Conservation (phyloP, 192 early-diverging fungal genomes). For the Coemansia asiatica region DNA sequence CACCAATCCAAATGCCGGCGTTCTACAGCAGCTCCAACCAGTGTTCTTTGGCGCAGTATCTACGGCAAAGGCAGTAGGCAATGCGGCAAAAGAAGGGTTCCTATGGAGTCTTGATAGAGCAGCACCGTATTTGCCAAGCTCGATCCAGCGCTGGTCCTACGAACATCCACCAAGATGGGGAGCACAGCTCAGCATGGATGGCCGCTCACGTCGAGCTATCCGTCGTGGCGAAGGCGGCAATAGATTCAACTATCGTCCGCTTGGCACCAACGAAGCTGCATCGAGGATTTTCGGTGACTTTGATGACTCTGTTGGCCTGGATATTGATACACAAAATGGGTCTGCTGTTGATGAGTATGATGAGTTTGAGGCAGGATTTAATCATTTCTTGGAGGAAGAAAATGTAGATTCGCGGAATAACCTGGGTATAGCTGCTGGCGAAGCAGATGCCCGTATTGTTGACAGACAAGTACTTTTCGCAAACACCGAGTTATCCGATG, state of each 20-base stretch:
- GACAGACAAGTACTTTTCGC: conserved; percentile 51
- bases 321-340: background rate
- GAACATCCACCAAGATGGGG: conserved; percentile 54
- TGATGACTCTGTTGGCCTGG: conserved; percentile 11
- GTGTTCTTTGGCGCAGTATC: conserved; percentile 43
- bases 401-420: background rate
- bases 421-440: conserved; percentile 7
- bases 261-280: conserved; percentile 32
- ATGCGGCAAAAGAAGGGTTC: conserved; percentile 34
- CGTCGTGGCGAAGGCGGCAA: conserved; percentile 20
- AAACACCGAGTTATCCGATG: conserved; percentile 46
- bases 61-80: conserved; percentile 33
- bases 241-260: conserved; percentile 37
- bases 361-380: conserved; percentile 51
- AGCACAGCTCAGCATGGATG: conserved; percentile 29
- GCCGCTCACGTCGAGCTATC: conserved; percentile 22
- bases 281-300: conserved; percentile 16
- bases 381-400: conserved; percentile 52
- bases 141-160: conserved; percentile 52
- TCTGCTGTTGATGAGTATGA: conserved; percentile 39
- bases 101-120: conserved; percentile 45
- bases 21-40: conserved; percentile 35
- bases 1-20: conserved; percentile 15
- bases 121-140: conserved; percentile 38
- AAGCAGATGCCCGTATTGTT: conserved; percentile 30